Percentiles rank a stretch among this genome's conserved stretches.
These are phyloP conservation scores for Tripterygium wilfordii DNA, from an alignment of 177 flowering plant genomes.

Conservation along the genomic window DNA sequence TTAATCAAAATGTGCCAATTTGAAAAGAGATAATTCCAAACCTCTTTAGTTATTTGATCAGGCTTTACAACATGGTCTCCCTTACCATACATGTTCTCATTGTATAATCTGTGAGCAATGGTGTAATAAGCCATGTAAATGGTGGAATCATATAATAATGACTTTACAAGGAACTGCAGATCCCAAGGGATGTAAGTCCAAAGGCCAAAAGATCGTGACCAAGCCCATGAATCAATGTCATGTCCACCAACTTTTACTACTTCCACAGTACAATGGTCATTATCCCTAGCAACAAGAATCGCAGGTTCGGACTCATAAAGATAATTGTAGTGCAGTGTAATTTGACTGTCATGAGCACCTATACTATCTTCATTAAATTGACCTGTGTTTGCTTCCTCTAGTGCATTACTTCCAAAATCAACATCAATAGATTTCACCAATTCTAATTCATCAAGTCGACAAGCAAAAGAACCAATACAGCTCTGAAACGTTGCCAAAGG, in stretches of 20 bases:
- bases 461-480: slow-evolving; percentile 21
- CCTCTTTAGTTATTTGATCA: slow-evolving; percentile 80
- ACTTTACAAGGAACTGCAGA: slow-evolving; percentile 78
- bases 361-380: too few species aligned
- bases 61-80: slow-evolving; percentile 43
- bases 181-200: slow-evolving; percentile 96
- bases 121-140: slow-evolving; percentile 95
- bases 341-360: too few species aligned
- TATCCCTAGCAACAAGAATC: slow-evolving; percentile 6
- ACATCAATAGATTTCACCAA: too few species aligned
- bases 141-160: slow-evolving; percentile 87
- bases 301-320: slow-evolving; percentile 3
- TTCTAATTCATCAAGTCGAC: slow-evolving; percentile 18
- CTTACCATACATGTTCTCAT: slow-evolving; percentile 70
- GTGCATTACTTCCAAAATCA: too few species aligned
- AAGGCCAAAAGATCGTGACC: slow-evolving; percentile 86
- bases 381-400: too few species aligned
- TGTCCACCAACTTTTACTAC: too few species aligned
- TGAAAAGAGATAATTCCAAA: slow-evolving; percentile 76
- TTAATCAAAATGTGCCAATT: slow-evolving; percentile 94
- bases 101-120: slow-evolving; percentile 68
- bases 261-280: too few species aligned
- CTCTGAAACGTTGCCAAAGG: slow-evolving; percentile 63
- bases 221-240: too few species aligned
- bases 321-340: slow-evolving; percentile 11